Base-by-base conservation (phyloP, 805 yeast genomes). In the Schwanniomyces polymorphus region DNA sequence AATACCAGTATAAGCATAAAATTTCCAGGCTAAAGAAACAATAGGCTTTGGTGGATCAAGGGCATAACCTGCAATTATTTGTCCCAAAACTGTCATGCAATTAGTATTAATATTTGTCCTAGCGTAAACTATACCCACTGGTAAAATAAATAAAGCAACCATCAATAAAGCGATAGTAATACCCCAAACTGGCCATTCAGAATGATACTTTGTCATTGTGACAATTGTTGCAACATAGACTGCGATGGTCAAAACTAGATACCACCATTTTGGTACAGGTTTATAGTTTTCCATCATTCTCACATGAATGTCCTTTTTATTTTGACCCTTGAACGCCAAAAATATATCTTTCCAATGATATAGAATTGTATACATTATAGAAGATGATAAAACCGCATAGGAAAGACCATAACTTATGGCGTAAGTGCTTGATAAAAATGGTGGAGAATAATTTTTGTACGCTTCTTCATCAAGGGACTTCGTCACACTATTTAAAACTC, bases 401-500 rank as follows among this genome's bases (percentile, higher is more conserved):
- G 33, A 28, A n/a, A n/a, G 12, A 11, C 33, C 33, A 28, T 28
- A 28, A 28, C 33, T 21, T 21, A 31, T 31, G 18, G 16, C 35
- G 10, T 31, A 31, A 14, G 35, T 31, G 10, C 35, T 31, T 31
- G 35, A n/a, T 31, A 31, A 31, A 31, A 75, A 85, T 38, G 85
- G 71, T 5, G 89, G 88, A 1, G 89, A 84, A 65, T 86, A 85
- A 6, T 62, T 60, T 52, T 76, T 58, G 63, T 85, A 86, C 7
- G 68, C 79, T 7, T 61, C 61, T 45, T 67, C 61, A 57, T 78
- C 72, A 49, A 85, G 74, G 46, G 74, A 64, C 31, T 60, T 56
- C 46, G 73, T 68, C 6, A 11, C 33, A 27, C 48, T 43, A 52
- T 76, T 66, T 29, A 85, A 65, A 42, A 86, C 78, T 45, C 67